phyloP scores from a whole-genome alignment of 139 green algal species.

The Yamagishiella unicocca region DNA sequence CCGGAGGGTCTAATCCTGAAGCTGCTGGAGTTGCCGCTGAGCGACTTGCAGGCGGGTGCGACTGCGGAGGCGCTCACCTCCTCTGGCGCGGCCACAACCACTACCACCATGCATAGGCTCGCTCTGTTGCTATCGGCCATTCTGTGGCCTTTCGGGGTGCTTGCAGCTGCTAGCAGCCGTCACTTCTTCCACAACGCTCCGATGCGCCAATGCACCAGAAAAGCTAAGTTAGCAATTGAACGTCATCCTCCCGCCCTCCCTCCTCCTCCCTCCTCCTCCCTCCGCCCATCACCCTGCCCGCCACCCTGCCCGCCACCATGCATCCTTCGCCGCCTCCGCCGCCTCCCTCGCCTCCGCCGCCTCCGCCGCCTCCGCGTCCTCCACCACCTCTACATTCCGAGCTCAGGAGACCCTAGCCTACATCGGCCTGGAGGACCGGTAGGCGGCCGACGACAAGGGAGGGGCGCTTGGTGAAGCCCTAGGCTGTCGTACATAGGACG shows the following conservation, averaged over 20 bases:
- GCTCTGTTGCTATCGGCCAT: no score
- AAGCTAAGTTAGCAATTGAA: not conserved
- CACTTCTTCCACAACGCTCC: not conserved
- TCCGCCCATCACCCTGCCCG: not conserved
- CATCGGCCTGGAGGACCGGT: slow-evolving; percentile 21
- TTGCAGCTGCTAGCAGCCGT: no score
- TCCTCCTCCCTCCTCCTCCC: no score
- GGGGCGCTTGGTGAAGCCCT: not conserved
- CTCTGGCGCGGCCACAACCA: not conserved
- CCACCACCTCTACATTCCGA: not conserved
- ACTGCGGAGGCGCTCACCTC: not conserved
- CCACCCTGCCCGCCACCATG: not conserved
- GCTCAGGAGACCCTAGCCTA: not conserved
- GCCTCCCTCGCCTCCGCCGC: no score
- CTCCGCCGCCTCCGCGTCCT: no score
- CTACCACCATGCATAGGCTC: not conserved
- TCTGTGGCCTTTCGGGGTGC: no score
- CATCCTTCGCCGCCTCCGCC: no score
- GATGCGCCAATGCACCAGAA: not conserved
- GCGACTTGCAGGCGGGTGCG: slow-evolving; percentile 12
- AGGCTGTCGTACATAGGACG: not conserved
- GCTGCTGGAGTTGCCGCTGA: not conserved
- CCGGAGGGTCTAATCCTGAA: not conserved
- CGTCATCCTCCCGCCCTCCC: not conserved
- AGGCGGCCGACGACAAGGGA: not conserved